These are phyloP conservation scores for Neonectria neomacrospora DNA, from an alignment of 2,329 filamentous ascomycete species.

Conservation along the genomic window DNA sequence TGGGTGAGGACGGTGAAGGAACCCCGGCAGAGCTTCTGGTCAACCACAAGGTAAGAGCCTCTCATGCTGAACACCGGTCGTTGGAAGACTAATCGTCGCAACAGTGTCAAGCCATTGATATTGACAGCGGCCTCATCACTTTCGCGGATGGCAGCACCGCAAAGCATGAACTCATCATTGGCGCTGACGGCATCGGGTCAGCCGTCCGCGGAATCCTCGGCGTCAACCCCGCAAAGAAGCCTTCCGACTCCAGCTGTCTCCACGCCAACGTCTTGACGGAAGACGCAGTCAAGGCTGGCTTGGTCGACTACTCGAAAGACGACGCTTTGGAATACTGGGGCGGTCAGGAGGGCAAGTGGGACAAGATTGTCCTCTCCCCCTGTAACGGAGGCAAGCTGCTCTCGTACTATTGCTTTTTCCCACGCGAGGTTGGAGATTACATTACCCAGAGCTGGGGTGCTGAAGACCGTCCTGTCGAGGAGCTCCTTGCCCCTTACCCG, in stretches of 20 bases:
- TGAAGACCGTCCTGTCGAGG: constrained; percentile 63
- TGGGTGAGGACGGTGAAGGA: constrained; percentile 63
- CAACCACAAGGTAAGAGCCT: constrained; percentile 61
- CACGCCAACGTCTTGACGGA: constrained; percentile 73
- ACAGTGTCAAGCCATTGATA: constrained; percentile 63
- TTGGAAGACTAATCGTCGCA: background rate
- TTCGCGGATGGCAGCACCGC: constrained; percentile 64
- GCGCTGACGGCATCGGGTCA: constrained; percentile 75
- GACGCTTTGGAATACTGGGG: constrained; percentile 77
- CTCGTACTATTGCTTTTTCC: constrained; percentile 78
- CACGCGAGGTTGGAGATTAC: constrained; percentile 61
- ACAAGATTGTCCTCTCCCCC: constrained; percentile 77
- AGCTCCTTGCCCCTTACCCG: constrained; percentile 70
- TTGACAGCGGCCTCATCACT: constrained; percentile 59
- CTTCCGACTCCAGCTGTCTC: constrained; percentile 69
- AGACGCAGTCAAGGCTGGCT: constrained; percentile 67
- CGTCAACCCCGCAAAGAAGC: constrained; percentile 68
- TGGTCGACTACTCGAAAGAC: constrained; percentile 71
- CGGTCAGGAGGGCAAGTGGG: constrained; percentile 69
- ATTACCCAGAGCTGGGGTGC: constrained; percentile 69
- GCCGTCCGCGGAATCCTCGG: constrained; percentile 71
- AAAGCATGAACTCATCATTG: constrained; percentile 69
- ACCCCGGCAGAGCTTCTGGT: constrained; percentile 63
- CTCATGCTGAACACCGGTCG: background rate
- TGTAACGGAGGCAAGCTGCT: constrained; percentile 73